phyloP scores from a whole-genome alignment of 108 stramenopile genomes.

The Cyclotella cryptica region DNA sequence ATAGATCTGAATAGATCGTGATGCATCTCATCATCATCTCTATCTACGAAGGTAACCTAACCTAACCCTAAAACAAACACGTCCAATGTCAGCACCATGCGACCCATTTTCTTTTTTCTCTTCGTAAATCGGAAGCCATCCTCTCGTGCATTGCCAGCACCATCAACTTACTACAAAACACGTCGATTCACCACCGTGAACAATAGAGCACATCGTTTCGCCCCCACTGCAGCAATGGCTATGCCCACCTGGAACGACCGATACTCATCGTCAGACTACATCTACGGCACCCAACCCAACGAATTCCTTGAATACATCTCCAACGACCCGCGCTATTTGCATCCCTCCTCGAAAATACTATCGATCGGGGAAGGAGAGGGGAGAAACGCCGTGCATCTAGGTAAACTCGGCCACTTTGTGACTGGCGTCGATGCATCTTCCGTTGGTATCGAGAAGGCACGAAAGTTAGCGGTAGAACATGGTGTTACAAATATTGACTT shows the following conservation, averaged over 20 bases:
- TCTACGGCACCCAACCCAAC: constrained; percentile 63
- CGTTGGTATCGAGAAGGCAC: constrained; percentile 57
- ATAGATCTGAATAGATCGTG: too few relatives aligned
- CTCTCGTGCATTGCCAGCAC: too few relatives aligned
- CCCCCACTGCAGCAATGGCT: not conserved
- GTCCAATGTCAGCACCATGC: too few relatives aligned
- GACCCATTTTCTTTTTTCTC: not conserved
- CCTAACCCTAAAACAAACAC: too few relatives aligned
- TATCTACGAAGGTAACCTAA: too few relatives aligned
- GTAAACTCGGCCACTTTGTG: constrained; percentile 53
- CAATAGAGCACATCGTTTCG: not conserved
- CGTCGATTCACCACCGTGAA: not conserved
- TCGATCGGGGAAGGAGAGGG: constrained; percentile 66
- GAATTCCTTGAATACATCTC: constrained; percentile 43
- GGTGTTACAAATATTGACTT: constrained; percentile 39
- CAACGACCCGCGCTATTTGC: constrained; percentile 14
- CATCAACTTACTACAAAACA: not conserved
- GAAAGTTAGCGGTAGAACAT: constrained; percentile 36
- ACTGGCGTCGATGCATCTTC: constrained; percentile 49
- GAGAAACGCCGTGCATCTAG: constrained; percentile 58
- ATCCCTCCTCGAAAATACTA: constrained; percentile 34
- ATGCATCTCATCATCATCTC: too few relatives aligned
- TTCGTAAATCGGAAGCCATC: too few relatives aligned
- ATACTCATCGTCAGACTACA: constrained; percentile 46
- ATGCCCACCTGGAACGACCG: constrained; percentile 47